phyloP scores from a whole-genome alignment of 345 rosid species.

The Reutealis trisperma region DNA sequence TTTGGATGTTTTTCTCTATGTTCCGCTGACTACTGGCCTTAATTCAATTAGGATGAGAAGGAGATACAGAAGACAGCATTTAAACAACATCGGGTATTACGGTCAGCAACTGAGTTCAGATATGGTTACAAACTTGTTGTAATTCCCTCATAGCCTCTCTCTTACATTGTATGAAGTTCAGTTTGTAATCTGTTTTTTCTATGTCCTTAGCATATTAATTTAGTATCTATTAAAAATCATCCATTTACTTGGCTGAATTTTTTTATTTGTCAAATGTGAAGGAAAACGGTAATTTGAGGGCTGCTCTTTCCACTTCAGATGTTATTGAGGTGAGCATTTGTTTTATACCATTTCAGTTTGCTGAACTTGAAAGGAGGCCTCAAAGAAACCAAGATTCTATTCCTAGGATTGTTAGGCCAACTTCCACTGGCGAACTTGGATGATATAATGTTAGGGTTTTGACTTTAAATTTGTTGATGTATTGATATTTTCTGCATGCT shows the following conservation, averaged over 20 bases:
- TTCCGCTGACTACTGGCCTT: slow-evolving; percentile 17
- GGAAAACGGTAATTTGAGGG: slow-evolving; percentile 80
- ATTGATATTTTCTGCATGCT: neutral
- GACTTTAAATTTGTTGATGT: neutral
- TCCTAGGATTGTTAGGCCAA: neutral
- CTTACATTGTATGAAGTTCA: neutral
- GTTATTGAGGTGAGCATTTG: slow-evolving; percentile 78
- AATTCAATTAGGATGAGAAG: slow-evolving; percentile 72
- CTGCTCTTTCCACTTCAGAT: slow-evolving; percentile 70
- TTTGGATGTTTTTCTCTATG: neutral
- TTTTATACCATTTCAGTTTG: neutral
- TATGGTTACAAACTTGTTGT: slow-evolving; percentile 97
- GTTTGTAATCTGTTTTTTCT: neutral
- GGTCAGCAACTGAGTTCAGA: slow-evolving; percentile 74
- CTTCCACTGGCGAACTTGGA: neutral
- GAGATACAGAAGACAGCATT: slow-evolving; percentile 86
- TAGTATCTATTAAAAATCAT: neutral
- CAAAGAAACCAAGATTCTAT: neutral
- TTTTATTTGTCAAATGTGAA: slow-evolving; percentile 30
- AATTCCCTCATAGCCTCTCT: slow-evolving; percentile 31
- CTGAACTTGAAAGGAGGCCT: neutral
- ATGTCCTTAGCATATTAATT: neutral
- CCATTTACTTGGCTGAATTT: slow-evolving; percentile 2
- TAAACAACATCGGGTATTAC: slow-evolving; percentile 71
- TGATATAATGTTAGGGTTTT: neutral